Base-by-base conservation (phyloP, 75 land plant species). In the Gnetum montanum region DNA sequence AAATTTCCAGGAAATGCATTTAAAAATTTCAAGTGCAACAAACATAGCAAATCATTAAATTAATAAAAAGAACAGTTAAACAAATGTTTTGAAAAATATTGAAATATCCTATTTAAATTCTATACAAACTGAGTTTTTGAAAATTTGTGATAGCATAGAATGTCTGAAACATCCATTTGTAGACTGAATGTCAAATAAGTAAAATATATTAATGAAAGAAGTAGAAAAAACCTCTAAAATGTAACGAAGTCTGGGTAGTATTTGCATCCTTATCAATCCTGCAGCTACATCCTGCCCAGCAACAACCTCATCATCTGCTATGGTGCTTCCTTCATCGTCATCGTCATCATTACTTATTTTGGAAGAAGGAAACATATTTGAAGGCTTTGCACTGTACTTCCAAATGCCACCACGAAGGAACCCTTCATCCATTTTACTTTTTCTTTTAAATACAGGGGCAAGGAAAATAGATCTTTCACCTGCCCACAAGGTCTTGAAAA, bases 201-300 rank as follows among this genome's bases (percentile, higher is more conserved):
- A 18, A 29, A 46, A 36, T 37, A 46, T n/a, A n/a, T n/a, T n/a
- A n/a, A n/a, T n/a, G n/a, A 68, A 47, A 30, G 3, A 33, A 64
- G 35, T 4, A 18, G 20, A 46, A 36, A 29, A 46, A 31, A 86
- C 99, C 92, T 95, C 99, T 47, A 95, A 68, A 48, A 95, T 68
- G 68, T 80, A 90, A 45, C 81, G 75, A 30, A 95, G 74, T 57
- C 92, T 83, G 19, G 97, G 83, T 41, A 95, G 77, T 51, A 90
- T 54, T 38, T 85, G 88, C 99, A 95, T 95, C 58, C 99, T 78
- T 49, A 95, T 73, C 31, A 95, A 59, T 31, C 99, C 99, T 43
- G 84, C 97, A 64, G 83, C 92, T 61, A 80, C 59, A 66, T 95
- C 99, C 65, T 95, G 97, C 49, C 77, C 77, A 57, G 92, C 75